phyloP scores from a whole-genome alignment of 768 basidiomycete genomes.

The Amanita fuliginea region DNA sequence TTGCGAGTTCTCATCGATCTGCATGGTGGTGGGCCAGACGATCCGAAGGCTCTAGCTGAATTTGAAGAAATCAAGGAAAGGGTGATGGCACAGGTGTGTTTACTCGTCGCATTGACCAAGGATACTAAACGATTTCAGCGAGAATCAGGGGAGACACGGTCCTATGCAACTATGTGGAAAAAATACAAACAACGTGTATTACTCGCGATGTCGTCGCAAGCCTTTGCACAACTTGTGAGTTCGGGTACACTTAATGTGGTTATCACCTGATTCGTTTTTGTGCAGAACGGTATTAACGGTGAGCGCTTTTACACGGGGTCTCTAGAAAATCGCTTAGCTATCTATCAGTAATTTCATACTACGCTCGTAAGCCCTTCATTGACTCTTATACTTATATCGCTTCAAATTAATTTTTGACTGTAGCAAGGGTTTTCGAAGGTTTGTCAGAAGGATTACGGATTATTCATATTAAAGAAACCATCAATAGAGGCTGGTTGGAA shows the following conservation, averaged over 20 bases:
- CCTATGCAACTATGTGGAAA: constrained; percentile 78
- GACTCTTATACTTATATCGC: constrained; percentile 7
- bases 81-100: constrained; percentile 55
- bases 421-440: constrained; percentile 91
- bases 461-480: constrained; percentile 1
- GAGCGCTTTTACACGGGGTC: constrained; percentile 9
- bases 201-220: constrained; percentile 91
- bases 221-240: constrained; percentile 87
- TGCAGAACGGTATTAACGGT: constrained; percentile 92
- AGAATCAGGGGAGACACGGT: constrained; percentile 60
- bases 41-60: constrained; percentile 63
- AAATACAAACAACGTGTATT: constrained; percentile 80
- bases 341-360: constrained; percentile 80
- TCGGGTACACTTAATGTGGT: background rate
- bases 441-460: constrained; percentile 7
- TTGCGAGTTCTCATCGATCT: constrained; percentile 80
- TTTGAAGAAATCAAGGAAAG: constrained; percentile 83
- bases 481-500: constrained; percentile 85
- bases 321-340: constrained; percentile 1
- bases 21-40: constrained; percentile 68
- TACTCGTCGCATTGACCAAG: background rate
- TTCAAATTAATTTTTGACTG: background rate
- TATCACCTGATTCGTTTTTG: background rate
- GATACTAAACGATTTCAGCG: constrained; percentile 33
- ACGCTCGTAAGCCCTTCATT: constrained; percentile 57